phyloP scores from a whole-genome alignment of 2,329 filamentous ascomycete genomes.

The Penicillium sp. region DNA sequence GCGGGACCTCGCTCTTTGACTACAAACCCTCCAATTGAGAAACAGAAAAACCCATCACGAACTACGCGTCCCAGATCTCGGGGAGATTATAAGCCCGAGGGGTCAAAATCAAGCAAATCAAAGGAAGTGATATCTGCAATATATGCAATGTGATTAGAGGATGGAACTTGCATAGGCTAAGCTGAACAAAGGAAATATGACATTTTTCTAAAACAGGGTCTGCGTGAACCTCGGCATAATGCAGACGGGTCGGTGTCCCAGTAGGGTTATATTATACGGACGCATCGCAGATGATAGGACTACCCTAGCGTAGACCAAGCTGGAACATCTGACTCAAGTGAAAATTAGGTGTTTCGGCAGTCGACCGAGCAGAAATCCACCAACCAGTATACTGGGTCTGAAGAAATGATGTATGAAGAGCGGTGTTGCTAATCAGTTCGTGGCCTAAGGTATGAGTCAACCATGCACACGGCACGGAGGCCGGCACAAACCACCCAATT shows the following conservation, averaged over 20 bases:
- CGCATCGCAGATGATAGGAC: neutral
- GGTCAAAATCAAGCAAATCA: neutral
- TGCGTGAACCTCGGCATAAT: constrained; percentile 12
- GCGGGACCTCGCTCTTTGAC: constrained; percentile 5
- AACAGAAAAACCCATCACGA: constrained; percentile 7
- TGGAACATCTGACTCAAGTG: constrained; percentile 6
- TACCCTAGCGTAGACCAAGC: constrained; percentile 6
- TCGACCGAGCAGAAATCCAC: constrained; percentile 13
- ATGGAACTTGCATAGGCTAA: neutral
- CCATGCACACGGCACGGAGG: neutral
- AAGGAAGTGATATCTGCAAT: neutral
- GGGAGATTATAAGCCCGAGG: constrained; percentile 17
- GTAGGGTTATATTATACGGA: constrained; percentile 6
- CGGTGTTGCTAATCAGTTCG: neutral
- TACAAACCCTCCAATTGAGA: constrained; percentile 5
- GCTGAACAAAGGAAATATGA: neutral
- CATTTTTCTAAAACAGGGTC: neutral
- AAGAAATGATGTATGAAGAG: neutral
- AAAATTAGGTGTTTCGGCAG: constrained; percentile 11
- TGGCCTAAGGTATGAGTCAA: constrained; percentile 17
- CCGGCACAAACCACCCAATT: constrained; percentile 6
- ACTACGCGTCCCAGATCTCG: constrained; percentile 10
- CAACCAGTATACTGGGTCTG: constrained; percentile 6
- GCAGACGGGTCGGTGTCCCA: neutral
- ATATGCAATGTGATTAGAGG: constrained; percentile 8